A percentile compares a stretch with the other conserved stretches of the same genome.
Conservation (phyloP, 202 grass and related monocot genomes). For the Zoysia matrella region DNA sequence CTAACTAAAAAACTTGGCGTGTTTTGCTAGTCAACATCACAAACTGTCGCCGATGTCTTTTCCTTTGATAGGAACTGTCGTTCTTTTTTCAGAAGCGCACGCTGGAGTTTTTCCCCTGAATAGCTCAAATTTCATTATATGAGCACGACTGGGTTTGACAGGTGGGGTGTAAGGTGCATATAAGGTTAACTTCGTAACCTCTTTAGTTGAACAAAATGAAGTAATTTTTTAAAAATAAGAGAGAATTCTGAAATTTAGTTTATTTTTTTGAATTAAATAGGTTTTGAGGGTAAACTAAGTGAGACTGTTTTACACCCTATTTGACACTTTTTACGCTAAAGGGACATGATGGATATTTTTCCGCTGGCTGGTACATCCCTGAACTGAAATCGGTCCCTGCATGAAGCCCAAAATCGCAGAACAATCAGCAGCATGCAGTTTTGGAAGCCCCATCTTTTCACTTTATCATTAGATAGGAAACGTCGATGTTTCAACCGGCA, state of each 20-base stretch:
- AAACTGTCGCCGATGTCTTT: background rate
- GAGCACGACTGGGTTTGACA: background rate
- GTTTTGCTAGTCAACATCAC: background rate
- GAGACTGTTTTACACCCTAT: no score
- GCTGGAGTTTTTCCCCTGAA: background rate
- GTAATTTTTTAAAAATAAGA: no score
- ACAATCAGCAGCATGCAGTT: background rate
- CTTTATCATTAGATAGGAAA: background rate
- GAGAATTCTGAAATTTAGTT: no score
- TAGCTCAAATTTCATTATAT: background rate
- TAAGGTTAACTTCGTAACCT: no score
- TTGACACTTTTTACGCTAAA: conserved; percentile 1
- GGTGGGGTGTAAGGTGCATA: no score
- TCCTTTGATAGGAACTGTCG: background rate
- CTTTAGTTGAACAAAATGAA: no score
- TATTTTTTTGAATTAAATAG: no score
- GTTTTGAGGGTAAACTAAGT: no score
- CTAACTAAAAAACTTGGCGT: background rate
- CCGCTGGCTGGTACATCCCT: background rate
- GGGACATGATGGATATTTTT: background rate
- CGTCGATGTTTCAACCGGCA: background rate
- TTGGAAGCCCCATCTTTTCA: background rate
- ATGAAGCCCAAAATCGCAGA: background rate
- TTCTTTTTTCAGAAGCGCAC: background rate
- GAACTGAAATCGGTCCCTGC: no score